Evolutionary conservation across 208 protist genomes (phyloP).

Genomic region (Lotmaria passim): DNA sequence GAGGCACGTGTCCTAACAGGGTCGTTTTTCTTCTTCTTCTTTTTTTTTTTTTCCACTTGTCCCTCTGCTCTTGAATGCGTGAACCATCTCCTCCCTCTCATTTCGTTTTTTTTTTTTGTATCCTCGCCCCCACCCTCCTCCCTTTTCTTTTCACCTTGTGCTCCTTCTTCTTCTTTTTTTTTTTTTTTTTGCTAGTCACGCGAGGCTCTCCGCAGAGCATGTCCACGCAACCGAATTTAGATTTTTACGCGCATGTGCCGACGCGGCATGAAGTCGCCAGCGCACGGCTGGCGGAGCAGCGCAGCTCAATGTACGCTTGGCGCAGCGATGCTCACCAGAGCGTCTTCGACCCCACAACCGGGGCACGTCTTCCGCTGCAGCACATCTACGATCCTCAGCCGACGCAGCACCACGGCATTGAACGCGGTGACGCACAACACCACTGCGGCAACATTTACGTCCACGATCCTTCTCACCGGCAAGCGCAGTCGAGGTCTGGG

Average conservation of each 20-base stretch:
- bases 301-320: slow-evolving; percentile 57
- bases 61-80: too few species aligned
- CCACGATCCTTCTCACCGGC: too few species aligned
- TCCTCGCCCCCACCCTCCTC: not conserved
- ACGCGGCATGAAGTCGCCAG: slow-evolving; percentile 26
- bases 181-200: slow-evolving; percentile 18
- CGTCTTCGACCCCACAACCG: slow-evolving; percentile 31
- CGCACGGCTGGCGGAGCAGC: slow-evolving; percentile 36
- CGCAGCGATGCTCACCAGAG: slow-evolving; percentile 29
- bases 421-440: not conserved
- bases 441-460: too few species aligned
- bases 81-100: too few species aligned
- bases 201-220: too few species aligned
- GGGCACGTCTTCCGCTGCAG: slow-evolving; percentile 9
- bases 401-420: slow-evolving; percentile 24
- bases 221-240: slow-evolving; percentile 28
- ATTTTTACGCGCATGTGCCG: slow-evolving; percentile 45
- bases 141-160: not conserved
- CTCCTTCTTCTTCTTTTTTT: slow-evolving; percentile 26
- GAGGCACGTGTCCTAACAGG: too few species aligned
- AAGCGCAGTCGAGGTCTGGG: too few species aligned
- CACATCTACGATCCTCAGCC: slow-evolving; percentile 20
- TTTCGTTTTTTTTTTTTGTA: not conserved
- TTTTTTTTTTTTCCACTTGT: too few species aligned
- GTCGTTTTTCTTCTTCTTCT: too few species aligned